A percentile compares a stretch with the other conserved stretches of the same genome.
These are phyloP conservation scores for Cutaneotrichosporon sp. DNA, from an alignment of 1,284 basidiomycete genomes.

Conservation along the genomic window DNA sequence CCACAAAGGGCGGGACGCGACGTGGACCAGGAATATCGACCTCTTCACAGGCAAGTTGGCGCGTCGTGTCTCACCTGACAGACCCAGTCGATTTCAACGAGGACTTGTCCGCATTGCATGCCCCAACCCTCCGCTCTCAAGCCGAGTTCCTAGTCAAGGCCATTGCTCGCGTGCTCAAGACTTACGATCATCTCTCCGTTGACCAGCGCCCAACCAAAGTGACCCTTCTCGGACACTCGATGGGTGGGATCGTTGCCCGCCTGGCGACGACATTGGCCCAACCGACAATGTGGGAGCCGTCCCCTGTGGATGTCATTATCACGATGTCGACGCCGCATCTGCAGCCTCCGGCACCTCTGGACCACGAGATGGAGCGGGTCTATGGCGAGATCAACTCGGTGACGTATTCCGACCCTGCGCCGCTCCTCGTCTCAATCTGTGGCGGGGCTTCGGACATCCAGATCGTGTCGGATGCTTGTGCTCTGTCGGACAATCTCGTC, in stretches of 20 bases:
- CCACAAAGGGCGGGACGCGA: conserved; percentile 49
- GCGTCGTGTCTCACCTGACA: background rate
- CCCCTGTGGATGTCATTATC: conserved; percentile 68
- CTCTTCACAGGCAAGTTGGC: conserved; percentile 69
- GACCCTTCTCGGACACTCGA: conserved; percentile 87
- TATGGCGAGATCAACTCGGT: conserved; percentile 57
- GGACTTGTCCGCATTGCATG: conserved; percentile 94
- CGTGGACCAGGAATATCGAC: conserved; percentile 61
- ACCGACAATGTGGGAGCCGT: conserved; percentile 52
- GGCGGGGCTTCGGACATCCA: conserved; percentile 90
- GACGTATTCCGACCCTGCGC: conserved; percentile 55
- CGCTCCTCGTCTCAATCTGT: conserved; percentile 78
- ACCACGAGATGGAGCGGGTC: conserved; percentile 69
- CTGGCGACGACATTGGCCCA: conserved; percentile 46
- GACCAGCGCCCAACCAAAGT: conserved; percentile 54
- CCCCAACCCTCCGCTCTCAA: conserved; percentile 80
- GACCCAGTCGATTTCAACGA: conserved; percentile 91
- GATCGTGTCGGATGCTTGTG: conserved; percentile 87
- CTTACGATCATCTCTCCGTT: conserved; percentile 59
- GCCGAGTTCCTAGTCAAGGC: conserved; percentile 72
- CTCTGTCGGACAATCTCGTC: conserved; percentile 57
- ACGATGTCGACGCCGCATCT: conserved; percentile 94
- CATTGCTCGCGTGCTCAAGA: conserved; percentile 71
- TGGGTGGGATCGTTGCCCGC: conserved; percentile 93
- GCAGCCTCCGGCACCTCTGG: conserved; percentile 80